phyloP scores from a whole-genome alignment of 176 grass and related monocot species.

The Calamus simplicifolius region DNA sequence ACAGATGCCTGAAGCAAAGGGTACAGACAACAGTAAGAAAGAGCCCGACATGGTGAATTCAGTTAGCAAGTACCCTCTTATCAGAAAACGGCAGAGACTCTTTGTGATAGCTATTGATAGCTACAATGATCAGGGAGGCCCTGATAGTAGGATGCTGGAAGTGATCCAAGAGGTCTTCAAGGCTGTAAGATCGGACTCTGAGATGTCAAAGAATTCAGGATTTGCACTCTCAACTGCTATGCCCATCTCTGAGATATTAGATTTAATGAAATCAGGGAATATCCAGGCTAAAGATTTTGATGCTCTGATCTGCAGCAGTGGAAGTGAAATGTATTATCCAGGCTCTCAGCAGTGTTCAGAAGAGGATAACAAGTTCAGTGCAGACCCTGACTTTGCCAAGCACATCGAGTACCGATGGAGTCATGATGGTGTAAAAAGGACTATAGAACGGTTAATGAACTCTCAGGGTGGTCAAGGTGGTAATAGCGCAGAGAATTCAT shows the following conservation, averaged over 20 bases:
- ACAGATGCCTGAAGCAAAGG: slow-evolving; percentile 7
- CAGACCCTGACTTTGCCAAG: slow-evolving; percentile 4
- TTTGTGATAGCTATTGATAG: slow-evolving; percentile 54
- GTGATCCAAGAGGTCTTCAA: slow-evolving; percentile 54
- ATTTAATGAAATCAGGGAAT: slow-evolving; percentile 4
- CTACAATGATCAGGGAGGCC: slow-evolving; percentile 8
- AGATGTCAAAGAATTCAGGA: slow-evolving; percentile 31
- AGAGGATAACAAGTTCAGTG: not conserved
- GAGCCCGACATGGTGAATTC: slow-evolving; percentile 10
- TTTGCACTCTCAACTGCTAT: slow-evolving; percentile 23
- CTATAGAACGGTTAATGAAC: slow-evolving; percentile 1
- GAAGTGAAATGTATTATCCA: slow-evolving; percentile 14
- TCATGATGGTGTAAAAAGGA: not conserved
- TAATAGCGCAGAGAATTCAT: not conserved
- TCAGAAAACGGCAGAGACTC: slow-evolving; percentile 1
- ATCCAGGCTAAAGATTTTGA: slow-evolving; percentile 7
- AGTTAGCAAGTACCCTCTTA: slow-evolving; percentile 9
- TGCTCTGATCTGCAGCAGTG: slow-evolving; percentile 14
- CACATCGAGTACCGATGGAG: slow-evolving; percentile 13
- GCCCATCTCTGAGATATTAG: not conserved
- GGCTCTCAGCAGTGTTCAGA: not conserved
- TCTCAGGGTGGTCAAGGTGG: not conserved
- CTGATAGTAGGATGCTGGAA: slow-evolving; percentile 22
- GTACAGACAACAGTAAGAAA: slow-evolving; percentile 31
- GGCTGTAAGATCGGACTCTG: slow-evolving; percentile 31